Conservation (phyloP, 345 rosid species). For the Anacardium occidentale region DNA sequence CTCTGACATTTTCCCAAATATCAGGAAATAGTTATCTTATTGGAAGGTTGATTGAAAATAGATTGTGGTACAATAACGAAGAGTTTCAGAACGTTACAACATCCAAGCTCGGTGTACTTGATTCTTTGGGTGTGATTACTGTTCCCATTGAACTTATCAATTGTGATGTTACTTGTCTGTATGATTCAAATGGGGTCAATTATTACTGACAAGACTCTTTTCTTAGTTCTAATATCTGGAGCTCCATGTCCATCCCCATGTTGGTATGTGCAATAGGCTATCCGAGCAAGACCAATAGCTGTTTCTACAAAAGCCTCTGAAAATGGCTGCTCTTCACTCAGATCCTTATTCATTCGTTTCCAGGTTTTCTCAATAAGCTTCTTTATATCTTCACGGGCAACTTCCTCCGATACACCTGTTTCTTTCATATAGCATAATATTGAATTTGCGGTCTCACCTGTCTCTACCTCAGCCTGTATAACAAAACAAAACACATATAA, state of each 20-base stretch:
- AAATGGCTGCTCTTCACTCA: conserved; percentile 12
- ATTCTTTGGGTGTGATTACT: too few species aligned
- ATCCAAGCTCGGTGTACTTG: too few species aligned
- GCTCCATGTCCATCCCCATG: conserved; percentile 45
- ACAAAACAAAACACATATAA: not conserved
- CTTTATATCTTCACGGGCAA: conserved; percentile 28
- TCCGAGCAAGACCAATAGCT: conserved; percentile 32
- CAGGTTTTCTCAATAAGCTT: conserved; percentile 29
- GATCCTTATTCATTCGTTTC: conserved; percentile 38
- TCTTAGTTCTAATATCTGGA: conserved; percentile 27
- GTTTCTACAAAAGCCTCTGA: conserved; percentile 20
- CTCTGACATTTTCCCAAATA: too few species aligned
- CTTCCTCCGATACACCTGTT: conserved; percentile 23
- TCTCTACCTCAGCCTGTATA: conserved; percentile 39
- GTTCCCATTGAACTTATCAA: too few species aligned
- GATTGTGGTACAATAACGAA: too few species aligned
- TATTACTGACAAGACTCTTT: conserved; percentile 27
- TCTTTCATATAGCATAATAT: conserved; percentile 38
- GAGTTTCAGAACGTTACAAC: too few species aligned
- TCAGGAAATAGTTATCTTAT: too few species aligned
- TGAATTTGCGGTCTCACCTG: conserved; percentile 35
- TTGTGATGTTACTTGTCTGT: not conserved
- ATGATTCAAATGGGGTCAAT: conserved; percentile 28
- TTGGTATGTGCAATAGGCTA: conserved; percentile 32
- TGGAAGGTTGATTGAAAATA: too few species aligned